Base-by-base conservation (phyloP, 148 eudicot species). In the Heliosperma pusillum region DNA sequence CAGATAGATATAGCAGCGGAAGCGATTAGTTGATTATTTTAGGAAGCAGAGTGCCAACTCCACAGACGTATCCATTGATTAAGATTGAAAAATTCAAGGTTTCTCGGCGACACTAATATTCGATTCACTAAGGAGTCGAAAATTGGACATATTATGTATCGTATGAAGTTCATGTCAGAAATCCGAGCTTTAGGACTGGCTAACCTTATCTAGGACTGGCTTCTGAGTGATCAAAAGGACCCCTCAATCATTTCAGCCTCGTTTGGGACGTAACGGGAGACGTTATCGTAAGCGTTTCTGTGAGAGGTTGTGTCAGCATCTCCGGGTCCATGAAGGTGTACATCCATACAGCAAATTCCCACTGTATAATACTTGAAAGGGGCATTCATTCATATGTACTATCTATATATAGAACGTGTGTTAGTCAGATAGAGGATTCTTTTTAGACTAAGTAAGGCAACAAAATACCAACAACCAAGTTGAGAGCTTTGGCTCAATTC, bases 1-100 rank as follows among this genome's bases (percentile, higher is more conserved):
- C 97, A 92, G 97, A 82, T 82, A 86, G 97, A 81, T 89, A 88
- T 81, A 81, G 88, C 83, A 92, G 97, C 67, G 92, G 76, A 79
- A 90, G 96, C 91, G 96, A 94, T 79, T 92, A 76, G 79, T 53
- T 71, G 79, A 66, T 11, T 71, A 40, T 8, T 42, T 45, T 11
- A 30, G 42, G 66, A 52, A 70, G 60, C 27, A 67, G 47, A 22
- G 52, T 10, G 56, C 70, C 40, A 59, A 21, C 55, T 11, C 55
- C 55, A 20, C 56, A 22, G 72, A 47, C 73, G 22, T 71, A 60
- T 58, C 60, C 72, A 77, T 15, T 56, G 85, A 75, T 72, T 76
- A 67, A 73, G 29, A 74, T 40, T 47, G 59, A 71, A 80, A 69
- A 76, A 73, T 52, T 52, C 20, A 36, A 74, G 68, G 70, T 67